These are phyloP conservation scores for Boletus rubescentipes DNA, from an alignment of 768 basidiomycete species.

Conservation along the genomic window DNA sequence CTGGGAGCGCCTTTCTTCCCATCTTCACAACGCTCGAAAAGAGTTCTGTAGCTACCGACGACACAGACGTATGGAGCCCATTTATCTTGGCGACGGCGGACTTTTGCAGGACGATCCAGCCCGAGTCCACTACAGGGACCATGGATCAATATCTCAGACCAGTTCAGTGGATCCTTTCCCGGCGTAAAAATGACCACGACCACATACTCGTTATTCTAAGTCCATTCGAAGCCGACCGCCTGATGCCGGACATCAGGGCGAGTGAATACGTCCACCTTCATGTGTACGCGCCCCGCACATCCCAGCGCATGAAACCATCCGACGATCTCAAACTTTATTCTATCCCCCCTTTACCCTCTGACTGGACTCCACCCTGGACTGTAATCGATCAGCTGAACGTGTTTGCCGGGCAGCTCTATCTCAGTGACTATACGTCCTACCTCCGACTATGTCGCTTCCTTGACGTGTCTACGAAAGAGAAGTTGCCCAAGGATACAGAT, in stretches of 20 bases:
- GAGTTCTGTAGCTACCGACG: constrained; percentile 7
- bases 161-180: constrained; percentile 22
- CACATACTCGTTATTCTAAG: constrained; percentile 23
- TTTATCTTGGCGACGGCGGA: too few species aligned
- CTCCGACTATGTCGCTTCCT: constrained; percentile 23
- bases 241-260: constrained; percentile 36
- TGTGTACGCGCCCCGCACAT: constrained; percentile 39
- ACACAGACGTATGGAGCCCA: constrained; percentile 14
- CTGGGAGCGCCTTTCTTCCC: constrained; percentile 20
- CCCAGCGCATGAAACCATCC: constrained; percentile 32
- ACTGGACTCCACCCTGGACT: background rate
- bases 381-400: too few species aligned
- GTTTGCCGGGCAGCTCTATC: too few species aligned
- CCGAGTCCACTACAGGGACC: background rate
- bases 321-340: constrained; percentile 29
- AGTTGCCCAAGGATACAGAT: background rate
- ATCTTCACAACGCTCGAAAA: too few species aligned
- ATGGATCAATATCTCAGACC: constrained; percentile 19
- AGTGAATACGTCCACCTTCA: constrained; percentile 39
- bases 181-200: background rate
- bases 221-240: constrained; percentile 30
- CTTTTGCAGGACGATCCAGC: too few species aligned
- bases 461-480: constrained; percentile 1
- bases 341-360: constrained; percentile 1
- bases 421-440: too few species aligned